phyloP scores from a whole-genome alignment of 768 basidiomycete species.

The Boletus tylopilopsis region DNA sequence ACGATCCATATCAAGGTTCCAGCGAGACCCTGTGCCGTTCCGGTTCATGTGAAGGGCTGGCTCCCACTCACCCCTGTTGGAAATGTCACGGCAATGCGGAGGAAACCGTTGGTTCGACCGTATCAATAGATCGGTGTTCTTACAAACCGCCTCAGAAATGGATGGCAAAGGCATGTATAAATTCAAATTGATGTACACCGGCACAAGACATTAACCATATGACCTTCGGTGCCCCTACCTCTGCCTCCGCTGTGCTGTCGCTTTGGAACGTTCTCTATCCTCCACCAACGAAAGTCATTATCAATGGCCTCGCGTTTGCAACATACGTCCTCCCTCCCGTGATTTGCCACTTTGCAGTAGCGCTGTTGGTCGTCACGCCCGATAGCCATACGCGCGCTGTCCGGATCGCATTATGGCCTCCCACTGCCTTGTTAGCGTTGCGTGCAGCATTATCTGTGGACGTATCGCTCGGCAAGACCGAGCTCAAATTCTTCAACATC shows the following conservation, averaged over 20 bases:
- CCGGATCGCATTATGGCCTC: neutral
- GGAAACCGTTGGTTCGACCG: too few species aligned
- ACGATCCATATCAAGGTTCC: too few species aligned
- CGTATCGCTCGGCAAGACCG: neutral
- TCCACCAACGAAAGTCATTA: neutral
- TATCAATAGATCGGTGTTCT: too few species aligned
- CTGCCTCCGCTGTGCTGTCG: neutral
- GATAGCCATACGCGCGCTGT: neutral
- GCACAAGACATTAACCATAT: too few species aligned
- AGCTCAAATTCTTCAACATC: neutral
- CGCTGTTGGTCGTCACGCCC: neutral
- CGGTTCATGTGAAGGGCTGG: too few species aligned
- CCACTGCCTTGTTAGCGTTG: neutral
- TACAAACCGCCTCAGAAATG: too few species aligned
- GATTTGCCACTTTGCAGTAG: neutral
- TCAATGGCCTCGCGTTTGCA: neutral
- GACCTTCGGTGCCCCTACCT: too few species aligned
- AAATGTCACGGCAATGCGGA: too few species aligned
- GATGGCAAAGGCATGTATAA: too few species aligned
- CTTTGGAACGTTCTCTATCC: neutral
- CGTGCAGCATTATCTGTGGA: neutral
- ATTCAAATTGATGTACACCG: too few species aligned
- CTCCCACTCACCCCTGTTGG: too few species aligned
- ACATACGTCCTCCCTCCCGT: neutral
- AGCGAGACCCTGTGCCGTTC: too few species aligned